These are phyloP conservation scores for Coemansia asiatica DNA, from an alignment of 192 early-diverging fungal genomes.

Conservation along the genomic window DNA sequence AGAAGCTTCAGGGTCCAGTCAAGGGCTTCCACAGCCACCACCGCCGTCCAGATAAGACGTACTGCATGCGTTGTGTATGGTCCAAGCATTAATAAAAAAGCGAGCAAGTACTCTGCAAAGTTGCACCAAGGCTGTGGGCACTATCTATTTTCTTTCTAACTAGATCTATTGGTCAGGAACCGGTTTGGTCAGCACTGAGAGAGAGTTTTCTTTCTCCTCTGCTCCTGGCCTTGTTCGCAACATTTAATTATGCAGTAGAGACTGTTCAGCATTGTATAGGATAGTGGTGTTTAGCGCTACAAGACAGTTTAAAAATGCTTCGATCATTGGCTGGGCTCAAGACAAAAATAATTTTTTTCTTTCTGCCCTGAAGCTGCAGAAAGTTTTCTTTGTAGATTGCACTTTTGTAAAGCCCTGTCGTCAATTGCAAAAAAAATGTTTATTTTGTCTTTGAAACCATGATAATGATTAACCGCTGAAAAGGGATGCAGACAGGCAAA, in stretches of 20 bases:
- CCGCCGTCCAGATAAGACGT: not conserved
- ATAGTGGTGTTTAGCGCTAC: not conserved
- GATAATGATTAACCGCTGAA: not conserved
- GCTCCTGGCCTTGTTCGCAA: not conserved
- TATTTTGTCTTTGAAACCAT: not conserved
- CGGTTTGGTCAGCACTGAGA: not conserved
- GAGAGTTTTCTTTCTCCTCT: not conserved
- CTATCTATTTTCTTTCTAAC: not conserved
- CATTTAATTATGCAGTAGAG: no score
- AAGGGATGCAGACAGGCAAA: not conserved
- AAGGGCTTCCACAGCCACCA: not conserved
- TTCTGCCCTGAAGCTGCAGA: not conserved
- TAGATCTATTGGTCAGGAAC: no score
- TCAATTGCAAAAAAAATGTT: not conserved
- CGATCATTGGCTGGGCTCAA: not conserved
- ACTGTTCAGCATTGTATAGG: no score
- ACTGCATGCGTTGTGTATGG: not conserved
- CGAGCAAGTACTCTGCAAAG: not conserved
- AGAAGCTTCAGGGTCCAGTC: slow-evolving; percentile 13
- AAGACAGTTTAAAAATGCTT: not conserved
- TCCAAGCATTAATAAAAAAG: not conserved
- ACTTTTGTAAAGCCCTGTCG: not conserved
- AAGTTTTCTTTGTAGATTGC: slow-evolving; percentile 10
- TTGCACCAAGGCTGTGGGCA: not conserved
- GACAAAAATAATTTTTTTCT: not conserved